Evolutionary conservation across 768 basidiomycete species (phyloP).

Genomic region (Lenzites betulinus): DNA sequence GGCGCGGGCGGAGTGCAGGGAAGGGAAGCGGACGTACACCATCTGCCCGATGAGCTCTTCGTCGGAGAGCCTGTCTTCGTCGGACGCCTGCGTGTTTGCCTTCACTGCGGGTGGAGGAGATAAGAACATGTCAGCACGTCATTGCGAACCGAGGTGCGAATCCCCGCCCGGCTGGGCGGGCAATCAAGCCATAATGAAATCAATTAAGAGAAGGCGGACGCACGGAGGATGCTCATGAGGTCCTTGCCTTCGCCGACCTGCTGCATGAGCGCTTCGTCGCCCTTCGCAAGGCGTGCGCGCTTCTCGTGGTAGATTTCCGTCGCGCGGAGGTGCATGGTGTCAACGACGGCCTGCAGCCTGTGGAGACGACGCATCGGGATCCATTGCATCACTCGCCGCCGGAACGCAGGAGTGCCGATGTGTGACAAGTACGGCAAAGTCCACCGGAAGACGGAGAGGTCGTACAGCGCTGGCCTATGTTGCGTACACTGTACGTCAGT

Average conservation of each 20-base stretch:
- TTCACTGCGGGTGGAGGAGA: conserved; percentile 18
- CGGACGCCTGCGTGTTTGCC: conserved; percentile 23
- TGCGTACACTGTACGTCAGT: conserved; percentile 12
- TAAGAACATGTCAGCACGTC: not conserved
- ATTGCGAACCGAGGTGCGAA: not conserved
- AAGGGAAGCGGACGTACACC: conserved; percentile 21
- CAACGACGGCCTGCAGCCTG: conserved; percentile 46
- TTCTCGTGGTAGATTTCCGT: conserved; percentile 42
- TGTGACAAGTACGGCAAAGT: conserved; percentile 48
- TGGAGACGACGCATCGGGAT: conserved; percentile 43
- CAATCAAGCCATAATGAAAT: too few species aligned
- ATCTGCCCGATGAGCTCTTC: conserved; percentile 33
- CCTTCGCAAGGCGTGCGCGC: conserved; percentile 30
- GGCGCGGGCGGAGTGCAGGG: too few species aligned
- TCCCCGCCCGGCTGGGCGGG: not conserved
- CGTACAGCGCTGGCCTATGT: conserved; percentile 47
- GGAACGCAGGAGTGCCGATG: conserved; percentile 44
- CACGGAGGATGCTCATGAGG: conserved; percentile 44
- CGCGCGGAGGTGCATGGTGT: conserved; percentile 49
- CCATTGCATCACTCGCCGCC: conserved; percentile 45
- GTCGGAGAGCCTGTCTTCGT: conserved; percentile 28
- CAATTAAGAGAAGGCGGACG: not conserved
- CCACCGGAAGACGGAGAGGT: conserved; percentile 47
- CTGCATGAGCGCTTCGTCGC: conserved; percentile 29
- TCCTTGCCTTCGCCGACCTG: conserved; percentile 41